phyloP scores from a whole-genome alignment of 495 filamentous ascomycete species.

The Penicillium bovifimosum region DNA sequence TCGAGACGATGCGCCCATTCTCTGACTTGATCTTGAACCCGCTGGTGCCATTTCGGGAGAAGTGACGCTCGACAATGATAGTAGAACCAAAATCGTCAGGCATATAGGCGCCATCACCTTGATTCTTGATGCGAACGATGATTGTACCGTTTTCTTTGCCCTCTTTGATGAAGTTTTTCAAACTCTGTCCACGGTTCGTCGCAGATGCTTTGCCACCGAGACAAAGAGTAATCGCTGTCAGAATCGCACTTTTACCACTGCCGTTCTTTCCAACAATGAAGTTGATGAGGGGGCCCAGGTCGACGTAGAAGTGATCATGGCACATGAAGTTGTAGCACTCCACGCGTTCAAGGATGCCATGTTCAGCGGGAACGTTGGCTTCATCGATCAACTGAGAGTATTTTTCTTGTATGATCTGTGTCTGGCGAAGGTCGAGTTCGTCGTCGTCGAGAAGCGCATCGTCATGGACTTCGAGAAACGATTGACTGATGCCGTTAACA shows the following conservation, averaged over 20 bases:
- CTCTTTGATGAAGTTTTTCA: constrained; percentile 91
- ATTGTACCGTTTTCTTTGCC: constrained; percentile 64
- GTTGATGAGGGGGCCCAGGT: constrained; percentile 88
- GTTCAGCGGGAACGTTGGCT: constrained; percentile 71
- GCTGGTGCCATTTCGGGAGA: constrained; percentile 68
- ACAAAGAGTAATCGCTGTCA: constrained; percentile 93
- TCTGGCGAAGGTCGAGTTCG: constrained; percentile 58
- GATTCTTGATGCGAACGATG: constrained; percentile 83
- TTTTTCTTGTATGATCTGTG: constrained; percentile 62
- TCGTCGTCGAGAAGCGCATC: constrained; percentile 37
- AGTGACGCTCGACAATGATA: constrained; percentile 86
- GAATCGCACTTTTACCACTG: constrained; percentile 94
- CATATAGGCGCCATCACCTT: constrained; percentile 76
- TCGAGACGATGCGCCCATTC: constrained; percentile 66
- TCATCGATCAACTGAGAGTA: constrained; percentile 47
- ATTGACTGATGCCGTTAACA: constrained; percentile 16
- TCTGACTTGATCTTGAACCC: constrained; percentile 82
- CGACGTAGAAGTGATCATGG: constrained; percentile 70
- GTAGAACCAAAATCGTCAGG: constrained; percentile 76
- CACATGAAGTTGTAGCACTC: constrained; percentile 95
- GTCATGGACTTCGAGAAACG: constrained; percentile 27
- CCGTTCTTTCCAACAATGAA: constrained; percentile 98
- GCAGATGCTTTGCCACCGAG: constrained; percentile 89
- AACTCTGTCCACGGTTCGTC: constrained; percentile 88
- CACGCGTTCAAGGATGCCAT: constrained; percentile 76